Base-by-base conservation (phyloP, 2,329 filamentous ascomycete species). In the Graphilbum sp. region DNA sequence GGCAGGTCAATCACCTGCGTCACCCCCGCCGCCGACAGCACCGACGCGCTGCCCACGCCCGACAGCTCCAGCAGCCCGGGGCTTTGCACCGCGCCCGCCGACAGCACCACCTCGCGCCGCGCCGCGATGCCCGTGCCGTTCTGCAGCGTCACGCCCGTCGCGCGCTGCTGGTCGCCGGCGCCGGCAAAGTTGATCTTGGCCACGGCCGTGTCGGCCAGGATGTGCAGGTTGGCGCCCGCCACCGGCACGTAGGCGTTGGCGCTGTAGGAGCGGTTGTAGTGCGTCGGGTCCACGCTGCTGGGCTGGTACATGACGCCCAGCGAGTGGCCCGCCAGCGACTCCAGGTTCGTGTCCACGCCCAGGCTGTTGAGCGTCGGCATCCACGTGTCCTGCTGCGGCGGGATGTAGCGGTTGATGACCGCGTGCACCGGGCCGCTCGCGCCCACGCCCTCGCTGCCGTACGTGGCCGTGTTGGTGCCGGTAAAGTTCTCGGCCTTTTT, bases 21-120 rank as follows among this genome's bases (percentile, higher is more conserved):
- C 21, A 69, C 60, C 2, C 58, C 60, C 7, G 57, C 56, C 10
- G 52, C 50, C n/a, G 56, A 45, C 3, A 72, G 59, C 13, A 69
- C 48, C 17, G 54, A 50, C 8, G 51, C 52, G 11, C 61, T 56
- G 12, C 59, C 59, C 18, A 61, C 49, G 6, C 57, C 58, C 34
- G 55, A 59, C 15, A 52, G 50, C 45, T 58, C 52, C 19, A 60
- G 40, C 2, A 59, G 32, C 36, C 56, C 53, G 1, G 57, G 57
- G 9, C 50, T 66, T 37, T 62, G 47, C 18, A 64, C 51, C 0
- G 53, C 54, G 2, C 63, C 62, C 0, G 61, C 60, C 1, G 60
- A 54, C 16, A 68, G 39, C 16, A 67, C 59, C 13, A 66, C 54
- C 43, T 67, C 63, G 21, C 53, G 55, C 2, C 49, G 51, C 34